Conservation (phyloP, 169 alveolate genomes). For the Theileria equi region DNA sequence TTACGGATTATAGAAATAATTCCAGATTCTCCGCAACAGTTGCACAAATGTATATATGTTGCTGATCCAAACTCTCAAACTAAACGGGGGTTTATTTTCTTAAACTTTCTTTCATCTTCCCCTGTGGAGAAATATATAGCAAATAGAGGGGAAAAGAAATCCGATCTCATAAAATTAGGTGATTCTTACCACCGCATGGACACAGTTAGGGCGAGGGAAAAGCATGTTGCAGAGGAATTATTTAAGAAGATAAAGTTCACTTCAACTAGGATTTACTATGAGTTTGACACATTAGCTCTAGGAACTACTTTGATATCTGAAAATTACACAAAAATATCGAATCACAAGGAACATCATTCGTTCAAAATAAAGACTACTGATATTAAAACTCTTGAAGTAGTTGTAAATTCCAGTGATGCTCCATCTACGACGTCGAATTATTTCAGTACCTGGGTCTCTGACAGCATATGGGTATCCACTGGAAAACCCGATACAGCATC, state of each 20-base stretch:
- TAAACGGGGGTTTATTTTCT: constrained; percentile 45
- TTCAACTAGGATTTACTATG: constrained; percentile 19
- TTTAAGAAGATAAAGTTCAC: constrained; percentile 16
- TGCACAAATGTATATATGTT: constrained; percentile 35
- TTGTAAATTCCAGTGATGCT: background rate
- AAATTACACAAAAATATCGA: background rate
- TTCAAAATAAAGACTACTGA: constrained; percentile 41
- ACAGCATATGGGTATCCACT: constrained; percentile 8
- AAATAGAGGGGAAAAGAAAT: constrained; percentile 21
- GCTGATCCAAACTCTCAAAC: constrained; percentile 35
- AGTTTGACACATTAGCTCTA: constrained; percentile 13
- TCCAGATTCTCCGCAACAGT: constrained; percentile 41
- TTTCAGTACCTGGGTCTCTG: constrained; percentile 33
- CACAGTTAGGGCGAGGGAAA: constrained; percentile 41
- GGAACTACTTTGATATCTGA: constrained; percentile 5
- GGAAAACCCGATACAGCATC: constrained; percentile 57
- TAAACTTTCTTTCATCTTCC: background rate
- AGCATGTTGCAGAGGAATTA: constrained; percentile 58
- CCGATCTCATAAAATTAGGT: constrained; percentile 13
- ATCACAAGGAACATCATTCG: constrained; percentile 23
- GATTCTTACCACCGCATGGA: constrained; percentile 38
- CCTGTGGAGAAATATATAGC: constrained; percentile 11
- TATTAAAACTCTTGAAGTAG: constrained; percentile 17
- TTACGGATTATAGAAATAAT: constrained; percentile 7
- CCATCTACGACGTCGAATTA: constrained; percentile 20